A percentile compares a stretch with the other conserved stretches of the same genome.
phyloP scores from a whole-genome alignment of 495 filamentous ascomycete genomes.

The Cairneyella variabilis region DNA sequence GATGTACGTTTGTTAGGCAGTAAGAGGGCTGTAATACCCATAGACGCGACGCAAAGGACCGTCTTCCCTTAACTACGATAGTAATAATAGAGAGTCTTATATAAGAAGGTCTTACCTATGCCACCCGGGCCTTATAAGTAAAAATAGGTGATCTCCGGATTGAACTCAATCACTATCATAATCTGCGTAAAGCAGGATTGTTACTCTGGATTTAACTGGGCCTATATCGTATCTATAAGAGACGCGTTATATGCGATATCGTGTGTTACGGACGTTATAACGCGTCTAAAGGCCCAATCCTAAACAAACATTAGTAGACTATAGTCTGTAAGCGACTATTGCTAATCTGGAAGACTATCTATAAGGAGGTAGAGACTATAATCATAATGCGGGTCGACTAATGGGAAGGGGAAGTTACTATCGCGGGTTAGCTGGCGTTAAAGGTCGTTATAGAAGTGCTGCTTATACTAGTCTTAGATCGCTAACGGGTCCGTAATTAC shows the following conservation, averaged over 20 bases:
- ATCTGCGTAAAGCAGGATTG: not conserved
- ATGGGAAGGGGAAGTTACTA: not conserved
- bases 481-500: slow-evolving; percentile 1
- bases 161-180: not conserved
- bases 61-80: not conserved
- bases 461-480: not conserved
- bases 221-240: not conserved
- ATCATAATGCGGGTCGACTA: slow-evolving; percentile 7
- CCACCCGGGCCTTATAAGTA: slow-evolving; percentile 10
- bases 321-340: not conserved
- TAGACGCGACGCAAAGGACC: not conserved
- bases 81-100: not conserved
- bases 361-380: slow-evolving; percentile 10
- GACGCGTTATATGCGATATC: not conserved
- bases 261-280: not conserved
- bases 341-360: slow-evolving; percentile 2
- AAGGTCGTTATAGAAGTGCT: not conserved
- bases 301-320: not conserved
- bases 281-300: not conserved
- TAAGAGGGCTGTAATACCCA: slow-evolving; percentile 1
- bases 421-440: not conserved
- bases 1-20: slow-evolving; percentile 8
- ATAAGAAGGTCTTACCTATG: slow-evolving; percentile 1
- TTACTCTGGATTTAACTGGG: slow-evolving; percentile 1
- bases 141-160: slow-evolving; percentile 9